A percentile compares a stretch with the other conserved stretches of the same genome.
Conservation (phyloP, 768 basidiomycete species). For the Mycena vitilis region DNA sequence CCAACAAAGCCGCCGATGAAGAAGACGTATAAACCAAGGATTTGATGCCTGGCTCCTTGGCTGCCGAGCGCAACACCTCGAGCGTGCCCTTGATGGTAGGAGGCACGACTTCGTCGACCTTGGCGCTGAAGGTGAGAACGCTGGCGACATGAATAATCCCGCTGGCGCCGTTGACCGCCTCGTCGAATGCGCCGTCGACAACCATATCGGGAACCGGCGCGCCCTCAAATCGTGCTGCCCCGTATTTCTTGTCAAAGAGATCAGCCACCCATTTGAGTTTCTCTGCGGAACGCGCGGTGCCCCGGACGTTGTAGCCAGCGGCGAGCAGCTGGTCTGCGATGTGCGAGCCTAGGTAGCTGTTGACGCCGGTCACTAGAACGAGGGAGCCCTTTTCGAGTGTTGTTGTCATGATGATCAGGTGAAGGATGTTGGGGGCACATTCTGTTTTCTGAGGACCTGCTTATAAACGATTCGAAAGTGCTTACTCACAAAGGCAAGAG, state of each 20-base stretch:
- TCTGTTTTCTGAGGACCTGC: not conserved
- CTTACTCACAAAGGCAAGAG: too few species aligned
- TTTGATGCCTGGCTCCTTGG: not conserved
- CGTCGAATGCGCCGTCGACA: too few species aligned
- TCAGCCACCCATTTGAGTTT: not conserved
- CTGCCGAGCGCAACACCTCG: not conserved
- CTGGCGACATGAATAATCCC: not conserved
- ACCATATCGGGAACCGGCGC: not conserved
- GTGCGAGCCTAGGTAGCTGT: not conserved
- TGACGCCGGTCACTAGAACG: not conserved
- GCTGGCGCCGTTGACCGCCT: not conserved
- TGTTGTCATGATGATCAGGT: too few species aligned
- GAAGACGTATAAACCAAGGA: not conserved
- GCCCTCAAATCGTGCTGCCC: not conserved
- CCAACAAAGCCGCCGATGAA: not conserved
- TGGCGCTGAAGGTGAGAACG: not conserved
- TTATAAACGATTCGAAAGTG: too few species aligned
- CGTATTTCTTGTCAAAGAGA: not conserved
- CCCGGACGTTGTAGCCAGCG: not conserved
- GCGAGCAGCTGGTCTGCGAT: not conserved
- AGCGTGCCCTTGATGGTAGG: not conserved
- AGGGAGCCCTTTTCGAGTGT: not conserved
- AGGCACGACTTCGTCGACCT: not conserved
- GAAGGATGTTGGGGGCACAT: too few species aligned
- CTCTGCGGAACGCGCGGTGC: not conserved